Base-by-base conservation (phyloP, 306 rosid species). In the Chamaecrista fasciculata region DNA sequence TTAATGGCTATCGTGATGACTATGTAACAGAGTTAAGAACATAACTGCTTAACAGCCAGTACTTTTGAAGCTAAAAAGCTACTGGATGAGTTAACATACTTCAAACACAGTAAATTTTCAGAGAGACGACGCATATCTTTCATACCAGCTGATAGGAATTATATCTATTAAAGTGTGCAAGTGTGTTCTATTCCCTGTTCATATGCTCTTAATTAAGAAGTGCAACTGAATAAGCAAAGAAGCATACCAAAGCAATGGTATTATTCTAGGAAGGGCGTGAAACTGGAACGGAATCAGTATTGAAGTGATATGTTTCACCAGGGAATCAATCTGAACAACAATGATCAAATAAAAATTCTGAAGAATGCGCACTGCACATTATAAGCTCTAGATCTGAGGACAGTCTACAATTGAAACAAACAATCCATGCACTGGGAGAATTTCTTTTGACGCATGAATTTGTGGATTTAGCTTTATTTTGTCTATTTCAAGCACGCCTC, bases 241-340 rank as follows among this genome's bases (percentile, higher is more conserved):
- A 76, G 67, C 49, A 60, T 34, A 40, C 42, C 29, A 50, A 55
- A 47, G 59, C 23, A 14, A 50, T 1, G 0, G 33, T 4, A 37
- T 36, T 11, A 25, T 34, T 72, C 67, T 43, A 67, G 16, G 48
- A 55, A 39, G 9, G 39, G 21, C 48, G 11, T 36, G 50, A 77
- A 66, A 58, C 75, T 58, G 34, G 43, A 73, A 73, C n/a, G n/a
- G n/a, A n/a, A n/a, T 53, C 67, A 25, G 25, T 60, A 70, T 26
- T 21, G 57, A 14, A 50, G 40, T 15, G 25, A 61, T 36, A 55
- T 19, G 49, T 19, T 46, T 62, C 37, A 63, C 29, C 23, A 51
- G 65, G 44, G n/a, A 71, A 77, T 43, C 67, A 29, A 26, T 64
- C 69, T 66, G 59, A 71, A 24, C 29, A 10, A 33, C 23, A n/a